Conservation (phyloP, 257 asterid genomes). For the Cynanchum wilfordii region DNA sequence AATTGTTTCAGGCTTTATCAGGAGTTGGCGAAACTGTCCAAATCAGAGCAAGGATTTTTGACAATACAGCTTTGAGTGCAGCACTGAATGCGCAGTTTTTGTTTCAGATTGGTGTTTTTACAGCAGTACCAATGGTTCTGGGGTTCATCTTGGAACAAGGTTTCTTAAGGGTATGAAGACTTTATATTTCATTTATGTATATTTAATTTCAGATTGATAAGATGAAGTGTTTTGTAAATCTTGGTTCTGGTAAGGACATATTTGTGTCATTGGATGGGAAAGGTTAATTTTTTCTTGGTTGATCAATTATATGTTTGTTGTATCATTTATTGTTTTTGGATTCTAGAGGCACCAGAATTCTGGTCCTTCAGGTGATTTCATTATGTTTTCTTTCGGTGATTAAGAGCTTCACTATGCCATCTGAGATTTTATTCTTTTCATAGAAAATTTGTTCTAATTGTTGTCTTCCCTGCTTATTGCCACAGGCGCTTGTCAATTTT, state of each 20-base stretch:
- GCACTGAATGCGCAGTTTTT: slow-evolving; percentile 94
- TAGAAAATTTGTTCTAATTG: neutral
- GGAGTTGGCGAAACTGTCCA: slow-evolving; percentile 81
- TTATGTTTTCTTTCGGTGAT: neutral
- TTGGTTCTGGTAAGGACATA: neutral
- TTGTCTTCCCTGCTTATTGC: slow-evolving; percentile 8
- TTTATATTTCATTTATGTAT: neutral
- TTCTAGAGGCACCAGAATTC: neutral
- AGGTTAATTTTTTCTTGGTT: neutral
- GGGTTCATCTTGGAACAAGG: slow-evolving; percentile 96
- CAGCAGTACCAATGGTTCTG: slow-evolving; percentile 92
- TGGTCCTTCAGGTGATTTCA: neutral
- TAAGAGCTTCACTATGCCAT: neutral
- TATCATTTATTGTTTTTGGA: neutral
- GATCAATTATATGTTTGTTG: neutral
- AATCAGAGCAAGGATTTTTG: slow-evolving; percentile 42
- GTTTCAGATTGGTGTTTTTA: slow-evolving; percentile 87
- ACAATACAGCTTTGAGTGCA: slow-evolving; percentile 67
- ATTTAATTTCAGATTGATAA: neutral
- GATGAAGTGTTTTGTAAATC: neutral
- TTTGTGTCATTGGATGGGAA: neutral
- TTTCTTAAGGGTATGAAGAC: slow-evolving; percentile 60
- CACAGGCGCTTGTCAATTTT: slow-evolving; percentile 87
- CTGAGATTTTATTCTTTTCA: neutral
- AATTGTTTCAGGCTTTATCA: slow-evolving; percentile 69